Base-by-base conservation (phyloP, 1,284 basidiomycete species). In the Puccinia hordei region DNA sequence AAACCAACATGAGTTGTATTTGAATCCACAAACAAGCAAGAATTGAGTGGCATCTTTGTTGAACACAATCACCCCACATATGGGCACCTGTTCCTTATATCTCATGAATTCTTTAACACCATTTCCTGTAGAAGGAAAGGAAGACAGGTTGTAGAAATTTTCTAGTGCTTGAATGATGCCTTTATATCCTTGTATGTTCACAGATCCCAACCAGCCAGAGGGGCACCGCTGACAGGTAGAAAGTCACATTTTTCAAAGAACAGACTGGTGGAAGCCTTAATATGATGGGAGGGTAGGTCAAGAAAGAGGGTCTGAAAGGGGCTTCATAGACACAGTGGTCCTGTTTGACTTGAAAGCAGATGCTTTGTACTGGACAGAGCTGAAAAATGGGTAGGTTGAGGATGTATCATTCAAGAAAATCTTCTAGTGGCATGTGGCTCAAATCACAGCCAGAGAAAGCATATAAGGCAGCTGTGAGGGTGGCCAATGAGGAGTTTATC, bases 311-410 rank as follows among this genome's bases (percentile, higher is more conserved):
- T 24, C 96, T 92, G 82, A 99, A 91, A 84, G 98, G 99, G 86
- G 99, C 97, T 87, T 99, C 96, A 85, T 99, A 99, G 87, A 95
- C 99, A 97, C 97, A 99, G 86, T 99, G 96, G 24, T 96, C 97
- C 89, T 98, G 95, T 87, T 99, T 97, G 81, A 98, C 94, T 87
- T 99, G 97, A 87, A 99, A 99, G 87, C 94, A 98, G 84, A 99
- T 91, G 82, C 97, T 90, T 85, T 97, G 94, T 81, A 98, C 89
- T 33, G 92, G 94, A 73, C 90, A 90, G 81, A 96, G 90, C 87
- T 99, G 97, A 84, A 94, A 92, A 82, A 93, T 91, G 6, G 97
- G 97, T 75, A 99, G 90, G 86, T 99, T 99, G 83, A 98, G 89
- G 83, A 99, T 93, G 86, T 99, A 99, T 69, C 97, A 92, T 79